These are phyloP conservation scores for Penicillium riverlandense DNA, from an alignment of 495 filamentous ascomycete species.

Conservation along the genomic window DNA sequence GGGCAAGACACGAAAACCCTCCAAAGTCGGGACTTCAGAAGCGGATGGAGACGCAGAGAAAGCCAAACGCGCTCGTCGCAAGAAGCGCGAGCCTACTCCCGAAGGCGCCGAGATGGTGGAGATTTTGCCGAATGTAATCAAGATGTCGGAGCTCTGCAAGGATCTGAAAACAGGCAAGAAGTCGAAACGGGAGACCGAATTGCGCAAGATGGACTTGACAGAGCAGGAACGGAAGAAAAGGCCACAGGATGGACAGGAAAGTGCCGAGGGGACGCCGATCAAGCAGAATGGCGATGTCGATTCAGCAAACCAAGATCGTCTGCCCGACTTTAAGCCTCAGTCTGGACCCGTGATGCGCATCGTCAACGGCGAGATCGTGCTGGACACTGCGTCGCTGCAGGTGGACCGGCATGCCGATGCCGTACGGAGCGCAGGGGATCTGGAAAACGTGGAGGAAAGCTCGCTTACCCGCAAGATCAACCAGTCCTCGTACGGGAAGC, in stretches of 20 bases:
- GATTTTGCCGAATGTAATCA: conserved; percentile 61
- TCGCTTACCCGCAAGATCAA: conserved; percentile 75
- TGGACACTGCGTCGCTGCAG: conserved; percentile 69
- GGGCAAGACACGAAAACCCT: conserved; percentile 19
- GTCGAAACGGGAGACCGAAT: conserved; percentile 60
- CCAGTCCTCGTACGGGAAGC: conserved; percentile 63
- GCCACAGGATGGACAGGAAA: conserved; percentile 29
- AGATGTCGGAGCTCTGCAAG: conserved; percentile 76
- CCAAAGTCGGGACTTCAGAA: conserved; percentile 16
- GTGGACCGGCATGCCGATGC: conserved; percentile 73
- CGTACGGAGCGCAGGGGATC: conserved; percentile 48
- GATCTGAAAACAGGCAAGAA: conserved; percentile 72
- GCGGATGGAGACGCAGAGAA: conserved; percentile 21
- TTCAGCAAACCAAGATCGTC: conserved; percentile 7
- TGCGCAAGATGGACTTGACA: conserved; percentile 47
- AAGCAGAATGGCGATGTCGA: conserved; percentile 22
- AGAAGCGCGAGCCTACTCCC: conserved; percentile 56
- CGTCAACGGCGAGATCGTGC: conserved; percentile 76
- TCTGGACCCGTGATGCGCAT: conserved; percentile 56
- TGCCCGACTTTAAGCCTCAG: conserved; percentile 17
- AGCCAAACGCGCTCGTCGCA: conserved; percentile 17
- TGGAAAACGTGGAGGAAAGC: conserved; percentile 64
- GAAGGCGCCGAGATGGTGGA: conserved; percentile 67
- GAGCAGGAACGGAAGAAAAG: conserved; percentile 42
- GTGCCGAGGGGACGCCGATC: conserved; percentile 17